Conservation (phyloP, 805 yeast genomes). For the Nakazawaea populi region DNA sequence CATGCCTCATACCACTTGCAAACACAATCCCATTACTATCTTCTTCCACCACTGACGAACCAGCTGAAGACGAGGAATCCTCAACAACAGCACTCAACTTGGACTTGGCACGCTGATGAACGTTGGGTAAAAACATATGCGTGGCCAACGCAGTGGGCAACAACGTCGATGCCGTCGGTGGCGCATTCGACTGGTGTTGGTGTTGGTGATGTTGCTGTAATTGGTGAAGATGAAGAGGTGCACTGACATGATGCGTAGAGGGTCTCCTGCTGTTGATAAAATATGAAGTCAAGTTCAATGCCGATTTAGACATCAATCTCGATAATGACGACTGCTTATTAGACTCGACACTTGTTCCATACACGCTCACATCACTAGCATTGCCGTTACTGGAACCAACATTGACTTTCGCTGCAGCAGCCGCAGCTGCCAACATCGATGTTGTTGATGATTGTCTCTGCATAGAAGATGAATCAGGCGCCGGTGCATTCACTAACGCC, state of each 20-base stretch:
- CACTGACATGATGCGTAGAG: conserved; percentile 4
- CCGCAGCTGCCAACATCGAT: not conserved
- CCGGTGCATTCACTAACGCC: conserved; percentile 17
- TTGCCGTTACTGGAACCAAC: not conserved
- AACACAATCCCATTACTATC: not conserved
- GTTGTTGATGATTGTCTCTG: conserved; percentile 15
- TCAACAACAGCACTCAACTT: conserved; percentile 8
- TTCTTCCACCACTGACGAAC: not conserved
- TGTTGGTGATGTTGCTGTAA: conserved; percentile 17
- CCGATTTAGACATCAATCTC: conserved; percentile 31
- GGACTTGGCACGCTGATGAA: conserved; percentile 11
- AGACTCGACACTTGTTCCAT: conserved; percentile 5
- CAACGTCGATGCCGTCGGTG: conserved; percentile 52
- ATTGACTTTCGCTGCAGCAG: not conserved
- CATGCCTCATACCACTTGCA: no score
- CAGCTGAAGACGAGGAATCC: not conserved
- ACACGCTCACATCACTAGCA: not conserved
- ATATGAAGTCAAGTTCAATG: conserved; percentile 32
- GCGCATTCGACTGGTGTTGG: conserved; percentile 50
- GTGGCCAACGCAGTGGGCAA: conserved; percentile 57
- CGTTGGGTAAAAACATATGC: conserved; percentile 55
- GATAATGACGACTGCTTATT: conserved; percentile 20
- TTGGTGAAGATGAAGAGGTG: not conserved
- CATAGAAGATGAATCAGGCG: conserved; percentile 2
- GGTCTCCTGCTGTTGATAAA: conserved; percentile 31